These are phyloP conservation scores for Globisporangium emineosum DNA, from an alignment of 352 stramenopile species.

Conservation along the genomic window DNA sequence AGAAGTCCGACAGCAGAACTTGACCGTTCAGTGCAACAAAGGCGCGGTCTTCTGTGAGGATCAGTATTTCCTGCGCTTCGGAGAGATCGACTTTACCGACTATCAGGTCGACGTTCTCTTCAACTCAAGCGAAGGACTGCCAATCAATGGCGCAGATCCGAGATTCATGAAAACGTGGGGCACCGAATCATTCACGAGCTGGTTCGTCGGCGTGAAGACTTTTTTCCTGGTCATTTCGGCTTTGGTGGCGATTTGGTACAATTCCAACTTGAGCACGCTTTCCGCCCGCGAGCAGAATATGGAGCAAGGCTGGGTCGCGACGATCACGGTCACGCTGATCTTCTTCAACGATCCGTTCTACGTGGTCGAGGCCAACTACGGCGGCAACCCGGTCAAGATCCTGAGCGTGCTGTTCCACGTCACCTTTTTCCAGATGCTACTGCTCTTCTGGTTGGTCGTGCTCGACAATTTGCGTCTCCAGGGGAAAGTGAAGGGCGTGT, in stretches of 20 bases:
- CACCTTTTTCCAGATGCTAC: conserved; percentile 55
- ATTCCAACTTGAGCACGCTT: conserved; percentile 37
- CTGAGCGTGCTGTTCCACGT: conserved; percentile 52
- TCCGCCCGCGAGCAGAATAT: conserved; percentile 51
- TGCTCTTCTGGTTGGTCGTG: conserved; percentile 56
- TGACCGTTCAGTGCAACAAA: conserved; percentile 34
- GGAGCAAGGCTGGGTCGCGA: conserved; percentile 52
- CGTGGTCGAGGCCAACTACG: conserved; percentile 39
- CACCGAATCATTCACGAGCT: conserved; percentile 43
- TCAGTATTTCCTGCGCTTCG: conserved; percentile 51
- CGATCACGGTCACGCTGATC: conserved; percentile 41
- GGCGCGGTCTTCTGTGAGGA: conserved; percentile 31
- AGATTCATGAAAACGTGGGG: conserved; percentile 61
- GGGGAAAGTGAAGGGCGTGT: conserved; percentile 42
- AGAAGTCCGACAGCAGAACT: conserved; percentile 29
- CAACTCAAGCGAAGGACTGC: conserved; percentile 38
- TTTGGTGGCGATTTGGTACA: conserved; percentile 40
- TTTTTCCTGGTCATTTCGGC: conserved; percentile 49
- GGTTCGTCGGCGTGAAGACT: conserved; percentile 54
- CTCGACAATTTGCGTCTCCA: conserved; percentile 61
- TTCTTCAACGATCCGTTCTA: conserved; percentile 69
- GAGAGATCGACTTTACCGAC: conserved; percentile 50
- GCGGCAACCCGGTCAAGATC: conserved; percentile 45
- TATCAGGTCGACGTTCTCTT: conserved; percentile 60
- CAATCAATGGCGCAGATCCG: conserved; percentile 35